Conservation (phyloP, 352 stramenopile species). For the Phytophthora pini region DNA sequence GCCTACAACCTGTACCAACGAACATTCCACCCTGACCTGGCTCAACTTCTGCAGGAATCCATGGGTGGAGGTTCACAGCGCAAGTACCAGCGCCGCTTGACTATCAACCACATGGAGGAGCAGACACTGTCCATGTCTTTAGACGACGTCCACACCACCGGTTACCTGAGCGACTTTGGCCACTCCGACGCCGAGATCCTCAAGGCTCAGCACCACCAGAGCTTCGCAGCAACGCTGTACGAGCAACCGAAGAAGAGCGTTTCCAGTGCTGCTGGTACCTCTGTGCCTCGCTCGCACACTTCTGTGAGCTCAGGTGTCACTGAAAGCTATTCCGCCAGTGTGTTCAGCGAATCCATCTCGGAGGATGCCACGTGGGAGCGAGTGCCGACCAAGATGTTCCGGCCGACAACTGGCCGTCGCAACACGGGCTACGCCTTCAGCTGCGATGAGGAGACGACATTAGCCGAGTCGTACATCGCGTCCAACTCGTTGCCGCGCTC, state of each 20-base stretch:
- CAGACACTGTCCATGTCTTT: conserved; percentile 81
- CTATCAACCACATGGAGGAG: conserved; percentile 78
- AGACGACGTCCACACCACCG: conserved; percentile 65
- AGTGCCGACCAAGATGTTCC: conserved; percentile 46
- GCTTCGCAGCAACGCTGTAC: conserved; percentile 28
- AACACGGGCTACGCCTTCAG: conserved; percentile 86
- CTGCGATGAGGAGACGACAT: conserved; percentile 84
- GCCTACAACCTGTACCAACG: conserved; percentile 85
- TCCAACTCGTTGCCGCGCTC: conserved; percentile 78
- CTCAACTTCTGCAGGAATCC: conserved; percentile 75
- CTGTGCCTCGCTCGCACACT: conserved; percentile 25
- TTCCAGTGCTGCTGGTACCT: conserved; percentile 12
- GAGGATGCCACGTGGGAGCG: conserved; percentile 54
- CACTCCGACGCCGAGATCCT: conserved; percentile 55
- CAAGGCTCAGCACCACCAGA: conserved; percentile 38
- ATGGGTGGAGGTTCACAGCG: conserved; percentile 36
- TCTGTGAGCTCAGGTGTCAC: conserved; percentile 10
- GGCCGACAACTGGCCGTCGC: conserved; percentile 41
- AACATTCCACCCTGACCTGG: conserved; percentile 73
- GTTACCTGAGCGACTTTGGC: conserved; percentile 57
- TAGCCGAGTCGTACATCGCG: conserved; percentile 86
- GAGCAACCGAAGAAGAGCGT: conserved; percentile 38
- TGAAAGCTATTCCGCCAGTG: conserved; percentile 69
- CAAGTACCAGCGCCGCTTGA: conserved; percentile 58
- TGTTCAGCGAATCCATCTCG: conserved; percentile 64